These are phyloP conservation scores for Strigomonas culicis DNA, from an alignment of 208 protist genomes.

Conservation along the genomic window DNA sequence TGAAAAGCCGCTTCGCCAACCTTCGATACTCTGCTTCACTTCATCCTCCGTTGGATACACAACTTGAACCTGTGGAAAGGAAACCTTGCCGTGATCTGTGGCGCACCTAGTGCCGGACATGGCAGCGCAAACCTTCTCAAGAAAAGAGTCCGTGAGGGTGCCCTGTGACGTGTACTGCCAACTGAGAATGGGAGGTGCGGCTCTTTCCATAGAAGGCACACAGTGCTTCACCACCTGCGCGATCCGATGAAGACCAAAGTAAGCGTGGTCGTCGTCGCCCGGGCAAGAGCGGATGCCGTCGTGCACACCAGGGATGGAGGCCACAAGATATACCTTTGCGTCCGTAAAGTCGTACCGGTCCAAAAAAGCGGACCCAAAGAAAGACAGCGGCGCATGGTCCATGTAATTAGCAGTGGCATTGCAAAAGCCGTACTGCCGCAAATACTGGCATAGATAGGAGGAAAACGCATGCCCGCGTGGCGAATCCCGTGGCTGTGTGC, in stretches of 20 bases:
- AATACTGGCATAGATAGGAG: too few relatives aligned
- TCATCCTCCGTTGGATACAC: slow-evolving; percentile 81
- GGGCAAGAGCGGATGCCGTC: slow-evolving; percentile 14
- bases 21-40: slow-evolving; percentile 62
- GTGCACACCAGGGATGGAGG: slow-evolving; percentile 59
- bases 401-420: too few relatives aligned
- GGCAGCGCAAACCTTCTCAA: slow-evolving; percentile 25
- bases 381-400: slow-evolving; percentile 24
- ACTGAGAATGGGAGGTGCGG: too few relatives aligned
- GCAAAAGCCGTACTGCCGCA: too few relatives aligned
- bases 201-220: too few relatives aligned
- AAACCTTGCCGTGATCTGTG: too few relatives aligned
- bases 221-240: too few relatives aligned
- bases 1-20: slow-evolving; percentile 68
- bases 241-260: slow-evolving; percentile 40
- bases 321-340: slow-evolving; percentile 52
- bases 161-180: slow-evolving; percentile 88
- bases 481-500: too few relatives aligned
- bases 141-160: slow-evolving; percentile 40
- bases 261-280: too few relatives aligned
- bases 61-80: too few relatives aligned
- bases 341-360: slow-evolving; percentile 54
- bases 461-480: too few relatives aligned
- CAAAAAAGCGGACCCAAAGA: slow-evolving; percentile 34
- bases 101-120: too few relatives aligned